Base-by-base conservation (phyloP, 352 stramenopile genomes). In the Blastocystis sp. region DNA sequence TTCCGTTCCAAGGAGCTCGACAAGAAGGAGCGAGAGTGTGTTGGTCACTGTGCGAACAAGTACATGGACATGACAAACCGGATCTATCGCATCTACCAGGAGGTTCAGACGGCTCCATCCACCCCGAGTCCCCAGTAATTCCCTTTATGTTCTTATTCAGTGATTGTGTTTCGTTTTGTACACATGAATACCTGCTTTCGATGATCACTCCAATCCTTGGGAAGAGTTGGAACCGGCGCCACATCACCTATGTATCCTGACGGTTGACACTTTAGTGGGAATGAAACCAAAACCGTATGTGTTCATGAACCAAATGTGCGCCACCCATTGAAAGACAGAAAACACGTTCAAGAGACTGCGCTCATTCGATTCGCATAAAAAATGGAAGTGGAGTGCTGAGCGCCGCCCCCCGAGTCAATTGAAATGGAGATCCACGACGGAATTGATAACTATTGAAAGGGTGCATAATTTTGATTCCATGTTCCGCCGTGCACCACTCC, bases 1-100 rank as follows among this genome's bases (percentile, higher is more conserved):
- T 89, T 89, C 73, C 69, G 53, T 63, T 87, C 54, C 44, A 88
- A 87, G 46, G 71, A 85, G 18, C 38, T 89, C n/a, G 87, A 65
- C 27, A 86, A 77, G 48, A 86, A 87, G 71, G 87, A 89, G 64
- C 69, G 61, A 29, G 81, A 87, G 16, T 89, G 87, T 53, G 38
- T 89, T 16, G 42, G 67, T 4, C 87, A 79, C 9, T 88, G 87
- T 65, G 51, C 81, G 9, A 40, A 27, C 36, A 88, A 88, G 67
- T 88, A 87, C 27, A 73, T 89, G 34, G 57, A 81, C 21, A 69
- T 89, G 57, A 87, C 79, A 44, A 48, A 87, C 40, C 78, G 87
- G 24, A 57, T 89, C 24, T 61, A 86, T 3, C 69, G 87, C 49
- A 38, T 78, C 0, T 86, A 86, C 49, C 38, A 59, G 38, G 87